phyloP scores from a whole-genome alignment of 495 filamentous ascomycete genomes.

The Penicillium angulare region DNA sequence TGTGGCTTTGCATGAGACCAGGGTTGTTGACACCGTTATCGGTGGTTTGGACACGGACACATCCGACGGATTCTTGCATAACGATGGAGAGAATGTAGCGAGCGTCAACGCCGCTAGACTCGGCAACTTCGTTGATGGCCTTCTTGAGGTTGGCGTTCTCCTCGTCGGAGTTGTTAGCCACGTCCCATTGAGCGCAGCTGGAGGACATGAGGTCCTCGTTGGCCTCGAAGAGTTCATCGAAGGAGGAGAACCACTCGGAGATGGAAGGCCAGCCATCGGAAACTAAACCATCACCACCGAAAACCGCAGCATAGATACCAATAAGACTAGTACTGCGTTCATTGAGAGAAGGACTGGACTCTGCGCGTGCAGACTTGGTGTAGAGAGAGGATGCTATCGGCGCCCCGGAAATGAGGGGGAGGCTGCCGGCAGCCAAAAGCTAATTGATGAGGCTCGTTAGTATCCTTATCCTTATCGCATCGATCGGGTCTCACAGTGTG shows the following conservation, averaged over 20 bases:
- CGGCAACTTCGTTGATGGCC: constrained; percentile 39
- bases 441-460: neutral
- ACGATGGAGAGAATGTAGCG: constrained; percentile 59
- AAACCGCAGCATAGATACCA: constrained; percentile 14
- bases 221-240: constrained; percentile 30
- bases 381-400: constrained; percentile 20
- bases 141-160: constrained; percentile 42
- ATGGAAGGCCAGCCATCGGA: constrained; percentile 24
- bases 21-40: constrained; percentile 48
- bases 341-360: constrained; percentile 17
- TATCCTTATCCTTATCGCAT: neutral
- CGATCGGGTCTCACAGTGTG: too few relatives aligned
- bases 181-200: constrained; percentile 43
- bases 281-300: constrained; percentile 19
- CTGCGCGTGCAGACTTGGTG: constrained; percentile 11
- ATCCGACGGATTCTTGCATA: constrained; percentile 60
- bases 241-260: constrained; percentile 15
- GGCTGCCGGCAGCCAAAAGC: constrained; percentile 34
- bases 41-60: constrained; percentile 52
- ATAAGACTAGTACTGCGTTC: constrained; percentile 17
- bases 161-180: constrained; percentile 34
- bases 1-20: constrained; percentile 55
- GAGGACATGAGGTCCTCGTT: constrained; percentile 40
- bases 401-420: constrained; percentile 29
- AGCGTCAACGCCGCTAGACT: constrained; percentile 40